phyloP scores from a whole-genome alignment of 2,329 filamentous ascomycete genomes.

The Epichloe sylvatica region DNA sequence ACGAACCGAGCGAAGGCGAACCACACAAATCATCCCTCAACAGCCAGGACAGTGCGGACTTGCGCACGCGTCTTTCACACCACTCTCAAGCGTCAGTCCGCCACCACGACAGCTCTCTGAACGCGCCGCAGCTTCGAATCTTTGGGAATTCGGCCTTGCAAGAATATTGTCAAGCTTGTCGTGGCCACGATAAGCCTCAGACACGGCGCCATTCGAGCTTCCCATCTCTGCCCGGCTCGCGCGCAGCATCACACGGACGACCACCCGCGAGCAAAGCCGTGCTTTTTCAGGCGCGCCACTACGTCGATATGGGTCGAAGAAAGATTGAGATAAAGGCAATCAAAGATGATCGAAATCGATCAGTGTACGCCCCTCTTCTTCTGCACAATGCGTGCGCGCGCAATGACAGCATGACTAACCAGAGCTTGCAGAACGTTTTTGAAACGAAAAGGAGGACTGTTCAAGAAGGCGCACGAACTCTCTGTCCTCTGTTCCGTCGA shows the following conservation, averaged over 20 bases:
- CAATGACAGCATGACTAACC: background rate
- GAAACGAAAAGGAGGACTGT: conserved; percentile 95
- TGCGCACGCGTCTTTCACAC: background rate
- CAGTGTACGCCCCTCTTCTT: conserved; percentile 55
- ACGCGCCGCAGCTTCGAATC: background rate
- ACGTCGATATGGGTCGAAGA: conserved; percentile 67
- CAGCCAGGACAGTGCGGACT: background rate
- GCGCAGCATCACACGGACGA: conserved; percentile 5
- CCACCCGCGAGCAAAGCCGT: conserved; percentile 2
- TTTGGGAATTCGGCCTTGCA: background rate
- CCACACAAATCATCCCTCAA: background rate
- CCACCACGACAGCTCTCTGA: background rate
- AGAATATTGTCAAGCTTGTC: background rate
- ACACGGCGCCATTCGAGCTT: background rate
- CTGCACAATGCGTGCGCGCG: background rate
- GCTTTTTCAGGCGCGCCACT: conserved; percentile 5
- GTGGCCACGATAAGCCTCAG: background rate
- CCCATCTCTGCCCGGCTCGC: background rate
- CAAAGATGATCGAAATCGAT: conserved; percentile 95
- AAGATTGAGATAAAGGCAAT: conserved; percentile 99
- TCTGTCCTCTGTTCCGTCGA: conserved; percentile 97
- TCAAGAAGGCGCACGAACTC: conserved; percentile 98
- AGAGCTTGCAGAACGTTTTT: conserved; percentile 63
- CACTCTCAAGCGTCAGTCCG: background rate
- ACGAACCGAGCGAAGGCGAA: background rate